These are phyloP conservation scores for Tubosaeta sp. DNA, from an alignment of 768 basidiomycete species.

Conservation along the genomic window DNA sequence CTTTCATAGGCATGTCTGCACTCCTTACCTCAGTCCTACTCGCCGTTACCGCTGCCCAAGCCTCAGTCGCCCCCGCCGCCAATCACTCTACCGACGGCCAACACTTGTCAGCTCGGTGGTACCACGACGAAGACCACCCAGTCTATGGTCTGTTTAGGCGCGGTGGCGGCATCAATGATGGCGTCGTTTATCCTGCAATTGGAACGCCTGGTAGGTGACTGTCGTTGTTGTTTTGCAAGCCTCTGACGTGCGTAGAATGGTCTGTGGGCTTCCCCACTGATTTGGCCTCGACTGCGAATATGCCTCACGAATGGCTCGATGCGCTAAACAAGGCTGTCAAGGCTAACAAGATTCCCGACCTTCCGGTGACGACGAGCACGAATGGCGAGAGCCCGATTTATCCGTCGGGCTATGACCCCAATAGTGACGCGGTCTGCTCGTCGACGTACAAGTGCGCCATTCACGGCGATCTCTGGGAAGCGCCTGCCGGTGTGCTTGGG, in stretches of 20 bases:
- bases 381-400: slow-evolving; percentile 35
- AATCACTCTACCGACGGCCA: slow-evolving; percentile 13
- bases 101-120: slow-evolving; percentile 45
- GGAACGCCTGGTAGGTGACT: slow-evolving; percentile 52
- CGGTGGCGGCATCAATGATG: slow-evolving; percentile 36
- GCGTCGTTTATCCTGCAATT: slow-evolving; percentile 46
- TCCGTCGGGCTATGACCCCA: slow-evolving; percentile 36
- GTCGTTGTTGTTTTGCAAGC: neutral
- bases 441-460: slow-evolving; percentile 65
- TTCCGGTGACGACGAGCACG: slow-evolving; percentile 46
- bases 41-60: slow-evolving; percentile 19
- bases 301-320: slow-evolving; percentile 69
- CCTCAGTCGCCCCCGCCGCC: slow-evolving; percentile 16
- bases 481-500: slow-evolving; percentile 63
- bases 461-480: slow-evolving; percentile 68
- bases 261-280: slow-evolving; percentile 50
- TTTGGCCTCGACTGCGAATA: slow-evolving; percentile 43
- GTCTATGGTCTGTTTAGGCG: slow-evolving; percentile 63
- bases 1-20: slow-evolving; percentile 23
- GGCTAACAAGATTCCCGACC: slow-evolving; percentile 68
- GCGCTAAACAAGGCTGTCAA: slow-evolving; percentile 64
- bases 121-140: slow-evolving; percentile 57
- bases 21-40: slow-evolving; percentile 23
- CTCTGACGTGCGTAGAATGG: slow-evolving; percentile 47
- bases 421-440: slow-evolving; percentile 62